A percentile compares a stretch with the other conserved stretches of the same genome.
Evolutionary conservation across 306 rosid species (phyloP).

Genomic region (Hippophae gyantsensis): DNA sequence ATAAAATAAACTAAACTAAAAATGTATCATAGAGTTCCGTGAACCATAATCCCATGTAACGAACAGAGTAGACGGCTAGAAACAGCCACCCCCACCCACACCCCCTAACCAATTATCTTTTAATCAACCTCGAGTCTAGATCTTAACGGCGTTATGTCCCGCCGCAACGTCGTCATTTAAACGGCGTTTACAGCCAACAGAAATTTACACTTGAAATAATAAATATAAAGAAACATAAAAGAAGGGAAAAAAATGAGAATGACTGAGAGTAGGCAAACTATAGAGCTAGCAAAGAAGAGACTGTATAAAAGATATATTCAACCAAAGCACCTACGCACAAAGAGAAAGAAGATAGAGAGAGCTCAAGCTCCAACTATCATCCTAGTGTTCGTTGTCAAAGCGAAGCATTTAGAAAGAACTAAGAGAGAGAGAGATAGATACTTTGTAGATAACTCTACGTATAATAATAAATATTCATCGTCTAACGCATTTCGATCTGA

Average conservation of each 20-base stretch:
- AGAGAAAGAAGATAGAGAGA: constrained; percentile 5
- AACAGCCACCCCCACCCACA: constrained; percentile 18
- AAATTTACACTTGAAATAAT: not conserved
- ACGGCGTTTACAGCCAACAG: constrained; percentile 53
- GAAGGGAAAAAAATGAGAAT: constrained; percentile 5
- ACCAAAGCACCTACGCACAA: constrained; percentile 21
- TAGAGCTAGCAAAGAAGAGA: constrained; percentile 19
- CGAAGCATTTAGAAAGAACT: constrained; percentile 9
- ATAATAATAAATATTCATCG: too few relatives aligned
- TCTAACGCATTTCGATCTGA: not conserved
- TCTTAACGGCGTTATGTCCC: constrained; percentile 33
- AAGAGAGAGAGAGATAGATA: constrained; percentile 16
- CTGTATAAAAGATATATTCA: constrained; percentile 37
- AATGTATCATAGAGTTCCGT: constrained; percentile 20
- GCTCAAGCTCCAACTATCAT: constrained; percentile 34
- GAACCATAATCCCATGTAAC: not conserved
- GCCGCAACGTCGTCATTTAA: constrained; percentile 47
- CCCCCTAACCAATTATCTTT: too few relatives aligned
- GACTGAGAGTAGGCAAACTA: not conserved
- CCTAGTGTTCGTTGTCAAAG: constrained; percentile 36
- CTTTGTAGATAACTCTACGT: not conserved
- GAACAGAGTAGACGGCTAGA: constrained; percentile 23
- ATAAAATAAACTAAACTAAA: not conserved
- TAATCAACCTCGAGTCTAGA: constrained; percentile 2
- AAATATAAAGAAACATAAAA: not conserved